phyloP scores from a whole-genome alignment of 371 early-diverging fungal species.

The Quaeritorhiza haematococci region DNA sequence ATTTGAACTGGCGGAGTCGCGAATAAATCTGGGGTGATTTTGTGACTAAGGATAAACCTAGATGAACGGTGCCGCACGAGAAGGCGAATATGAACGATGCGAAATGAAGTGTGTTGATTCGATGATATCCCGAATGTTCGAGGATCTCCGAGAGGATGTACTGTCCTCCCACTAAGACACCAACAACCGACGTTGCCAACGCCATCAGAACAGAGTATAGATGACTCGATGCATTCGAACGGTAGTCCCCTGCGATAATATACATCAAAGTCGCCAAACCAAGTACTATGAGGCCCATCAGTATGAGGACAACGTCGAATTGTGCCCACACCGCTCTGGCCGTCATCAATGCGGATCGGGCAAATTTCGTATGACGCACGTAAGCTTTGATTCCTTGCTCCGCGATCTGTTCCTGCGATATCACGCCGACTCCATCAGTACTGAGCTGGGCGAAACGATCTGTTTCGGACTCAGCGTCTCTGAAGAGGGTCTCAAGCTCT shows the following conservation, averaged over 20 bases:
- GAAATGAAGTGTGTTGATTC: too few species aligned
- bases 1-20: too few species aligned
- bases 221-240: background rate
- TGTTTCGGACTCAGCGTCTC: background rate
- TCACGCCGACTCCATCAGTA: too few species aligned
- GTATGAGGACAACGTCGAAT: conserved; percentile 64
- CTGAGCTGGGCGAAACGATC: too few species aligned
- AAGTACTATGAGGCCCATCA: conserved; percentile 26
- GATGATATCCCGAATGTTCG: too few species aligned
- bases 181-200: conserved; percentile 9
- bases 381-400: background rate
- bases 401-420: too few species aligned
- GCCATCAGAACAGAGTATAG: conserved; percentile 8
- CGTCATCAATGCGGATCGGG: conserved; percentile 59
- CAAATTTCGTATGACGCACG: conserved; percentile 55
- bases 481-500: background rate
- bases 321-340: conserved; percentile 87
- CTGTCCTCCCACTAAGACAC: conserved; percentile 6
- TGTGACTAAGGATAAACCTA: too few species aligned
- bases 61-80: too few species aligned
- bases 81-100: too few species aligned
- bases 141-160: too few species aligned
- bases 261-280: conserved; percentile 11
- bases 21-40: too few species aligned
- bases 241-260: conserved; percentile 1